These are phyloP conservation scores for Penicillium psychrosexuale DNA, from an alignment of 2,329 filamentous ascomycete species.

Conservation along the genomic window DNA sequence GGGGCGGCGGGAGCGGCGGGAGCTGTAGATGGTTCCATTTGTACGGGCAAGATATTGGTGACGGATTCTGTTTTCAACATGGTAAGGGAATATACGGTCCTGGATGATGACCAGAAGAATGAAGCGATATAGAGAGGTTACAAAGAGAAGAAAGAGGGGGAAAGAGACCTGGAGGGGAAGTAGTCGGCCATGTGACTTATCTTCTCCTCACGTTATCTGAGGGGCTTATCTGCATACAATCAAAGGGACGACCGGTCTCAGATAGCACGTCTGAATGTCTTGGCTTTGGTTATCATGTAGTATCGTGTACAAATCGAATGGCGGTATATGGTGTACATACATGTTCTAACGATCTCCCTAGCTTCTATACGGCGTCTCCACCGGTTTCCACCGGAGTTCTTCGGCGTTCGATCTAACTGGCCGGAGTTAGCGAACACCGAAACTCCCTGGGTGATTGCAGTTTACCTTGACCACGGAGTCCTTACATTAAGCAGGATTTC, in stretches of 20 bases:
- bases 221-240: constrained; percentile 9
- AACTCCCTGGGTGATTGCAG: neutral
- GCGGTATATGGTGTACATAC: neutral
- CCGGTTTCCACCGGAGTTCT: constrained; percentile 14
- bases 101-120: too few relatives aligned
- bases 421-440: constrained; percentile 19
- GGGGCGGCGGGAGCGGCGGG: constrained; percentile 18
- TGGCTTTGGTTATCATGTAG: neutral
- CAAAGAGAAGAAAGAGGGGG: neutral
- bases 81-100: neutral
- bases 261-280: neutral
- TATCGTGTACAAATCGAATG: neutral
- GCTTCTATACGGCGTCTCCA: neutral
- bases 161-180: neutral
- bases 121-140: neutral
- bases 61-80: constrained; percentile 25
- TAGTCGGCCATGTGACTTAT: constrained; percentile 27
- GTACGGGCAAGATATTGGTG: constrained; percentile 8
- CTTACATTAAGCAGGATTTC: neutral
- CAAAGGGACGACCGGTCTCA: neutral
- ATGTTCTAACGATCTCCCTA: neutral
- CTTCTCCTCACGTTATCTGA: constrained; percentile 31
- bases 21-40: constrained; percentile 8
- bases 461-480: neutral
- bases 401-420: constrained; percentile 9